These are phyloP conservation scores for Silene uniflora DNA, from an alignment of 148 eudicot genomes.

Conservation along the genomic window DNA sequence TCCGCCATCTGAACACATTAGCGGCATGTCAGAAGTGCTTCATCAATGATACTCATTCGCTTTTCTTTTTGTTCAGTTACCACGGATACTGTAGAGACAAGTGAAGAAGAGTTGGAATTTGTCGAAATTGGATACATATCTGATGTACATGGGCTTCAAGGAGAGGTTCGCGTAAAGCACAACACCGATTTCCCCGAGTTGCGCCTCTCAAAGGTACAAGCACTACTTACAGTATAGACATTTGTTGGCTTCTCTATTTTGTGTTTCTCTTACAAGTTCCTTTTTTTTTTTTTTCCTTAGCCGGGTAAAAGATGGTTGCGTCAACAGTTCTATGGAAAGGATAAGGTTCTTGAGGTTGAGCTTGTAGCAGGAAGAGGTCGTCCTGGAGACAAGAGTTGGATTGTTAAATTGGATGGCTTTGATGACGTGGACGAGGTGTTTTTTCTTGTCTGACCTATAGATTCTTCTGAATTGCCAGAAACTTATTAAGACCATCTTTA, in stretches of 20 bases:
- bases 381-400: slow-evolving; percentile 76
- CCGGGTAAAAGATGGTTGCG: slow-evolving; percentile 91
- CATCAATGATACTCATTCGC: background rate
- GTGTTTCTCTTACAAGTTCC: slow-evolving; percentile 17
- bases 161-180: slow-evolving; percentile 83
- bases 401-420: slow-evolving; percentile 53
- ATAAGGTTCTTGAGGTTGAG: slow-evolving; percentile 62
- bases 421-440: slow-evolving; percentile 72
- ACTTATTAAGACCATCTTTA: background rate
- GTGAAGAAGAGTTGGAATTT: slow-evolving; percentile 38
- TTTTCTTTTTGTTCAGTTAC: slow-evolving; percentile 24
- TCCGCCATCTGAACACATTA: too few relatives aligned
- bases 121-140: slow-evolving; percentile 74
- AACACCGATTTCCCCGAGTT: slow-evolving; percentile 85
- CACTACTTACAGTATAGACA: slow-evolving; percentile 4
- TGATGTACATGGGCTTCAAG: slow-evolving; percentile 85
- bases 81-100: slow-evolving; percentile 47
- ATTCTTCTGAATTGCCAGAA: background rate
- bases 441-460: slow-evolving; percentile 3
- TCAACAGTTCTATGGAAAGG: slow-evolving; percentile 61
- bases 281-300: slow-evolving; percentile 35
- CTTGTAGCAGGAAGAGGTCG: slow-evolving; percentile 72
- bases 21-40: too few relatives aligned
- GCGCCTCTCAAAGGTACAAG: slow-evolving; percentile 63
- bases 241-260: background rate